A percentile compares a stretch with the other conserved stretches of the same genome.
Evolutionary conservation across 371 early-diverging fungal species (phyloP).

Genomic region (Massospora cicadina): DNA sequence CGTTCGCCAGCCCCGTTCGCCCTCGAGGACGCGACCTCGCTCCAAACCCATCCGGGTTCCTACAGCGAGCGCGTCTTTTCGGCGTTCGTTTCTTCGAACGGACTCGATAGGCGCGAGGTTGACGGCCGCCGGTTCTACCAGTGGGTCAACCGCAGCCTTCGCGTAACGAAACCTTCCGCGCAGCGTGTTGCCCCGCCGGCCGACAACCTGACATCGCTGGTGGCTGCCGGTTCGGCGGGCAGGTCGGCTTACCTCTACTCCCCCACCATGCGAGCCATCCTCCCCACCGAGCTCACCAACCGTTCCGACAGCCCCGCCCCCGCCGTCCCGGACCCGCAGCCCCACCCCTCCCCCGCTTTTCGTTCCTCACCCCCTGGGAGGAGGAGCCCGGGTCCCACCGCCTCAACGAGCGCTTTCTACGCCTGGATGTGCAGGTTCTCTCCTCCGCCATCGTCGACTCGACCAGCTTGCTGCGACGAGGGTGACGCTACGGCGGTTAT

Average conservation of each 20-base stretch:
- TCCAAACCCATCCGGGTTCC: not conserved
- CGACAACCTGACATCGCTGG: not conserved
- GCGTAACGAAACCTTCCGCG: not conserved
- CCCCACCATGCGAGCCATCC: not conserved
- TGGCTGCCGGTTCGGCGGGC: not conserved
- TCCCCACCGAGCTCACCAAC: not conserved
- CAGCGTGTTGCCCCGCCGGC: not conserved
- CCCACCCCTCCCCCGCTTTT: not conserved
- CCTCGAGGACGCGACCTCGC: not conserved
- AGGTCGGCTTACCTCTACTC: not conserved
- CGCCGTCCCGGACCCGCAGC: not conserved
- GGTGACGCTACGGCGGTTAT: too few species aligned
- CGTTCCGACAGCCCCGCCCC: not conserved
- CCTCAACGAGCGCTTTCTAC: not conserved
- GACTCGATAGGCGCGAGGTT: not conserved
- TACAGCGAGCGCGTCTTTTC: not conserved
- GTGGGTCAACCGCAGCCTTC: not conserved
- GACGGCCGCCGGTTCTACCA: not conserved
- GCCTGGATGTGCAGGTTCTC: not conserved
- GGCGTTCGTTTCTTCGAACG: not conserved
- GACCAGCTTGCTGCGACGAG: not conserved
- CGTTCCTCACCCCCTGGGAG: constrained; percentile 2
- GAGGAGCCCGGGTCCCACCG: not conserved
- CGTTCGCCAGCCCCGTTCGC: not conserved
- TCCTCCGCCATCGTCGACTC: not conserved